Conservation (phyloP, 805 yeast species). For the Alloascoidea hylecoeti region DNA sequence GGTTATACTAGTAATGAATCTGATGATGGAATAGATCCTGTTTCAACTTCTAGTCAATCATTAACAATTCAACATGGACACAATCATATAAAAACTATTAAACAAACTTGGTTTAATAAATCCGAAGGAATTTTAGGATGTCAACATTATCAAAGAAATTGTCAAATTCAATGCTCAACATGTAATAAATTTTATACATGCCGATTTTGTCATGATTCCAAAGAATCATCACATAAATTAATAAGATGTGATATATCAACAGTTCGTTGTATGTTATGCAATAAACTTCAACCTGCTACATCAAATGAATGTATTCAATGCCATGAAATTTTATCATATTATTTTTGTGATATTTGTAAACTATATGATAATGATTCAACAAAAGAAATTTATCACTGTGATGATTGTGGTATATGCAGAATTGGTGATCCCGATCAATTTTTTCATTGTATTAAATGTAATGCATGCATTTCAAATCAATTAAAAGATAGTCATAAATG, state of each 20-base stretch:
- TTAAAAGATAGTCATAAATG: conserved; percentile 69
- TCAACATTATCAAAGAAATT: conserved; percentile 67
- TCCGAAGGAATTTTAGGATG: conserved; percentile 51
- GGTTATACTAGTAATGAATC: conserved; percentile 9
- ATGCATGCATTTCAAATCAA: conserved; percentile 76
- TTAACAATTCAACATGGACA: conserved; percentile 59
- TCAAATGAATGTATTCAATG: conserved; percentile 62
- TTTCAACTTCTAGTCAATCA: conserved; percentile 39
- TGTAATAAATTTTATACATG: conserved; percentile 72
- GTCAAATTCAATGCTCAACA: conserved; percentile 68
- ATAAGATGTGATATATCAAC: conserved; percentile 43
- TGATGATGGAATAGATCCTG: conserved; percentile 33
- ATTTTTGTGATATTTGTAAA: conserved; percentile 67
- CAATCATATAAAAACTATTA: conserved; percentile 16
- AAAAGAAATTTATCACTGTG: conserved; percentile 84
- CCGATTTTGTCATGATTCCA: conserved; percentile 75
- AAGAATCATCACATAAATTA: conserved; percentile 37
- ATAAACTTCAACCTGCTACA: conserved; percentile 58
- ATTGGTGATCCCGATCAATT: conserved; percentile 82
- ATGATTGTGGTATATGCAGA: conserved; percentile 85
- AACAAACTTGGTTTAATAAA: conserved; percentile 26
- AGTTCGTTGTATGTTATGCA: conserved; percentile 73
- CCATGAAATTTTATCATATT: conserved; percentile 50
- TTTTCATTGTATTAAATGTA: conserved; percentile 83
- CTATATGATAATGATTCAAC: conserved; percentile 72